phyloP scores from a whole-genome alignment of 768 basidiomycete species.

The Auricularia sp. region DNA sequence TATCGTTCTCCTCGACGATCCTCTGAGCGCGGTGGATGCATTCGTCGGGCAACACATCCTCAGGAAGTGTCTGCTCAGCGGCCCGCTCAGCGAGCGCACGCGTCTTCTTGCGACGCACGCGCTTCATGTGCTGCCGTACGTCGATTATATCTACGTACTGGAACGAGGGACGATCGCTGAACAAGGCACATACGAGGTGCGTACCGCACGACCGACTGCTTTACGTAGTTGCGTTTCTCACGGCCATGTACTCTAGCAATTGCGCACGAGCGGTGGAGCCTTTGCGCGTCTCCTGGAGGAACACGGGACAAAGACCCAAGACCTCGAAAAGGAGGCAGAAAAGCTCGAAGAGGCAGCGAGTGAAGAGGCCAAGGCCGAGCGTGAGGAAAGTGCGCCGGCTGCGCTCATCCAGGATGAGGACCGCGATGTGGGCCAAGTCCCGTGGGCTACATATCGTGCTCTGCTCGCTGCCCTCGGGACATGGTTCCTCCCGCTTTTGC shows the following conservation, averaged over 20 bases:
- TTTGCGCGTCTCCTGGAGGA: conserved; percentile 47
- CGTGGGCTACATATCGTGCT: conserved; percentile 36
- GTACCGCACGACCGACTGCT: conserved; percentile 8
- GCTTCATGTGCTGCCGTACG: conserved; percentile 44
- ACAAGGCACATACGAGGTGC: conserved; percentile 48
- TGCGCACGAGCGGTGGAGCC: conserved; percentile 23
- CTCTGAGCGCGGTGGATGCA: conserved; percentile 69
- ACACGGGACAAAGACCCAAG: conserved; percentile 34
- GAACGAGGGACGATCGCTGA: conserved; percentile 49
- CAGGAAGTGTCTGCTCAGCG: conserved; percentile 46
- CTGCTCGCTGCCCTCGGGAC: conserved; percentile 41
- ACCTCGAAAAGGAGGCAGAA: conserved; percentile 1
- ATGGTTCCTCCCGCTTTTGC: conserved; percentile 33
- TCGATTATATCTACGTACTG: conserved; percentile 55
- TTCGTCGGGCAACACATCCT: conserved; percentile 61
- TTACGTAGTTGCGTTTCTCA: neutral
- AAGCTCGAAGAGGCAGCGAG: conserved; percentile 7
- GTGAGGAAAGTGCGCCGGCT: conserved; percentile 3
- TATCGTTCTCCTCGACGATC: conserved; percentile 72
- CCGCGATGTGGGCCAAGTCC: conserved; percentile 42
- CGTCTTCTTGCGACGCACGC: conserved; percentile 56
- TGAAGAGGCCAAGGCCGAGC: neutral
- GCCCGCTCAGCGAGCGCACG: conserved; percentile 44
- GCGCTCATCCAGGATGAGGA: conserved; percentile 43
- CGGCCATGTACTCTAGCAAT: neutral